These are phyloP conservation scores for Lolium multiflorum DNA, from an alignment of 176 grass and related monocot genomes.

Conservation along the genomic window DNA sequence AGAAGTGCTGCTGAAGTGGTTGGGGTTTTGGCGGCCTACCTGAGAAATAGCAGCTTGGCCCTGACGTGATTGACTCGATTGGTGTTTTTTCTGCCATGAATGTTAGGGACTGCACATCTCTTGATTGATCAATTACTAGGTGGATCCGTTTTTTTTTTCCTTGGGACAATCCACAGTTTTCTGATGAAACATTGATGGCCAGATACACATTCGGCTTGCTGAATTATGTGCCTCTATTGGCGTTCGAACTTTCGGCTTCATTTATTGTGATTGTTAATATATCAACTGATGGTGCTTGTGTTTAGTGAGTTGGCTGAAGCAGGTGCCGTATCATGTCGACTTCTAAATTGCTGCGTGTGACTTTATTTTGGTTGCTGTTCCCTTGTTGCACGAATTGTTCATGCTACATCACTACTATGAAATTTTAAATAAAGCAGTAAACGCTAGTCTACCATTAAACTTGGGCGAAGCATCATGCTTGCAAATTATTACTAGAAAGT, in stretches of 20 bases:
- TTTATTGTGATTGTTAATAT: neutral
- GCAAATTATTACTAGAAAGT: neutral
- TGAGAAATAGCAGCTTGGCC: neutral
- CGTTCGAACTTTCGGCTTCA: neutral
- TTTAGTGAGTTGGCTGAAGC: neutral
- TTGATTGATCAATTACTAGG: neutral
- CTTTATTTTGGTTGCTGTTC: neutral
- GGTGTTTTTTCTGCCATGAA: neutral
- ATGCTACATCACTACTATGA: slow-evolving; percentile 1
- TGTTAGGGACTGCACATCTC: neutral
- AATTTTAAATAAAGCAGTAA: neutral
- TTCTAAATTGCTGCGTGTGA: neutral
- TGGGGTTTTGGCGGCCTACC: slow-evolving; percentile 33
- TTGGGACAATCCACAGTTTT: neutral
- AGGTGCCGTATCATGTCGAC: neutral
- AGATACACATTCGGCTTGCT: neutral
- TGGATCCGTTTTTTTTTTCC: neutral
- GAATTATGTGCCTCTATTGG: neutral
- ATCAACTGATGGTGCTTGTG: neutral
- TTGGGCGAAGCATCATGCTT: neutral
- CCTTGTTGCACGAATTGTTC: neutral
- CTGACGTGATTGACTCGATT: neutral
- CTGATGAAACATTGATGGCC: neutral
- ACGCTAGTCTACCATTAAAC: neutral
- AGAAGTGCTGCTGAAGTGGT: neutral